phyloP scores from a whole-genome alignment of 1,284 basidiomycete genomes.

The Heliocybe sulcata region DNA sequence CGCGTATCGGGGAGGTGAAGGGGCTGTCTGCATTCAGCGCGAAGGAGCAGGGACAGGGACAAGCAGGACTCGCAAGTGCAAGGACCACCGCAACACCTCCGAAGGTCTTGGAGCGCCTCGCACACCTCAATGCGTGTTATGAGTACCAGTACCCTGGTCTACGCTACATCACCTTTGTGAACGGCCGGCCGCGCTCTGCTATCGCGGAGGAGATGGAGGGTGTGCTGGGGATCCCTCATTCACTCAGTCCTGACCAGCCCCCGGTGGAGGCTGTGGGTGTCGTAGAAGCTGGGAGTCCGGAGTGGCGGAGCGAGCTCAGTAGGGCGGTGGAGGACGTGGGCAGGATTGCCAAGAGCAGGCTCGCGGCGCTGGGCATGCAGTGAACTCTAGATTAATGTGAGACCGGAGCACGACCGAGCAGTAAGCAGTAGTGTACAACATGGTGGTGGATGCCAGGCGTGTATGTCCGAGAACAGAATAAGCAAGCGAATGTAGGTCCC shows the following conservation, averaged over 20 bases:
- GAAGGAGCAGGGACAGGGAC: slow-evolving; percentile 65
- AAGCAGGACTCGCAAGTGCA: slow-evolving; percentile 5
- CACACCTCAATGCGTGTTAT: slow-evolving; percentile 71
- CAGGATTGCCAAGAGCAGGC: slow-evolving; percentile 64
- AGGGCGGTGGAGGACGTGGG: slow-evolving; percentile 73
- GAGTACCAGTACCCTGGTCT: slow-evolving; percentile 68
- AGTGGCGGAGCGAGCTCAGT: slow-evolving; percentile 59
- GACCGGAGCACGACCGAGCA: background rate
- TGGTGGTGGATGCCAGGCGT: background rate
- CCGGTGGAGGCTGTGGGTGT: slow-evolving; percentile 26
- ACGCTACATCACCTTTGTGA: slow-evolving; percentile 88
- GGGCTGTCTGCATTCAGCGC: slow-evolving; percentile 69
- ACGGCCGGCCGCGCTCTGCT: slow-evolving; percentile 65
- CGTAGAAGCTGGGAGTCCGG: slow-evolving; percentile 31
- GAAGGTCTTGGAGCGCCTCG: slow-evolving; percentile 56
- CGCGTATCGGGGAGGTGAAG: slow-evolving; percentile 78
- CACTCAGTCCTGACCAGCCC: slow-evolving; percentile 35
- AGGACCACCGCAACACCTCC: slow-evolving; percentile 39
- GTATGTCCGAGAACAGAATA: background rate
- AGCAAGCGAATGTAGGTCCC: background rate
- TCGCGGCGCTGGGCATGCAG: slow-evolving; percentile 34
- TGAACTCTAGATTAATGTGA: slow-evolving; percentile 8
- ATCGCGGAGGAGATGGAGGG: slow-evolving; percentile 79
- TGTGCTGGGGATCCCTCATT: slow-evolving; percentile 45
- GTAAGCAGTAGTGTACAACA: background rate